Evolutionary conservation across 345 rosid genomes (phyloP), one percentile per base, ranked within the genome.

Genomic region (Salix suchowensis): DNA sequence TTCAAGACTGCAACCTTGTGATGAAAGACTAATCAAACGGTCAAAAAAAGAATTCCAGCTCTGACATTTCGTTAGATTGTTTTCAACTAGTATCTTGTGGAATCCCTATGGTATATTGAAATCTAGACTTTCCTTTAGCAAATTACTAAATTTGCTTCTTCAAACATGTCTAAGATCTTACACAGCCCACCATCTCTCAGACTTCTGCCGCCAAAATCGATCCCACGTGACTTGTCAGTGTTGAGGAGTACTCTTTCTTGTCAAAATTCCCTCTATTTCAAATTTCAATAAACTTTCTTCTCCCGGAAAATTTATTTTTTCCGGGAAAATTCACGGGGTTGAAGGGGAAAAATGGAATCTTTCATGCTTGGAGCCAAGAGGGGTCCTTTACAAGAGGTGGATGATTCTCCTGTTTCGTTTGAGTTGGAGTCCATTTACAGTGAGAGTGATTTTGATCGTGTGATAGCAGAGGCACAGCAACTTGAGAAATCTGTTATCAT

Each of bases 381-480:
- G 86, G 82, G 80, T 48, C 81, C 81, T 23, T 62, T 81, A 66
- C 84, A 79, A 72, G 88, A 86, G 81, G 65, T 87, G 74, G 93
- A 89, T 80, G 94, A 88, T 28, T 83, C 88, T 5, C 98, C 96
- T 42, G 82, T 89, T 10, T 87, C 93, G 2, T 50, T 91, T 18
- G 90, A 89, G 76, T 85, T 91, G 18, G 83, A 76, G 44, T 85
- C 82, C 58, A 86, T 96, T 78, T 74, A 79, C 77, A 84, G 86
- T 72, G 98, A 91, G 82, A 88, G 72, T 76, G 89, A 86, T 67
- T 93, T 96, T 76, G 91, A 92, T 84, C 88, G 88, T 71, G 88
- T 96, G 71, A 75, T 96, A 70, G 91, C 91, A 2, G 97, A 91
- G 78, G 93, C 98, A 52, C 90, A 88, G 66, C 91, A 86, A 79